Base-by-base conservation (phyloP, 306 rosid genomes). In the Geum urbanum region DNA sequence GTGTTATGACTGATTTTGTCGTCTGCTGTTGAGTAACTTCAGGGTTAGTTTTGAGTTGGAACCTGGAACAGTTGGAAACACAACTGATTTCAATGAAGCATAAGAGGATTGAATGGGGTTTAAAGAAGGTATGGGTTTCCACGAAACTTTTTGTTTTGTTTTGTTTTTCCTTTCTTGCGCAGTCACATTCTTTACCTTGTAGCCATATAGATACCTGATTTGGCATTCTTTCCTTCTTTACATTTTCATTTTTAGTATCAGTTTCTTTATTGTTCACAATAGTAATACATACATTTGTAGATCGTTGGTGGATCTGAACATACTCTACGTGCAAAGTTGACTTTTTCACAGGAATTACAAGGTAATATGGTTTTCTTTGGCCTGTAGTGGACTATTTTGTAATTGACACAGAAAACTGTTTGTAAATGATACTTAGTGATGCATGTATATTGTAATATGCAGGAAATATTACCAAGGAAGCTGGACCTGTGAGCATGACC, bases 401-500 rank as follows among this genome's bases (percentile, higher is more conserved):
- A 32, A 32, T 32, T 32, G 1, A 32, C 8, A 57, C 63, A 57
- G 7, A 63, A 54, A 45, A 44, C 32, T 12, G 15, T n/a, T 63
- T 16, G 6, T 47, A 22, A 59, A 70, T 40, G 24, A 14, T 46
- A 37, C 63, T 22, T 32, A 40, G 7, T 41, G 40, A 11, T 67
- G 53, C 20, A 63, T 10, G 4, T 51, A 74, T 76, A 60, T 59
- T 69, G 27, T 70, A 74, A 50, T 32, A 10, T 67, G 66, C 82
- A 91, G 99, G 96, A 81, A 94, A 88, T 76, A 83, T 94, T 69
- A 76, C 84, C 80, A 94, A 91, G 86, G 99, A 94, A 81, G 94
- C 95, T 39, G 99, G 97, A 70, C 97, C 97, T 72, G 79, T 88
- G 71, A 95, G 97, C 86, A 91, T 95, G 99, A 88, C 89, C 67